Evolutionary conservation across 352 stramenopile species (phyloP), one percentile per base, ranked within the genome.

Genomic region (Aphanomyces stellatus): DNA sequence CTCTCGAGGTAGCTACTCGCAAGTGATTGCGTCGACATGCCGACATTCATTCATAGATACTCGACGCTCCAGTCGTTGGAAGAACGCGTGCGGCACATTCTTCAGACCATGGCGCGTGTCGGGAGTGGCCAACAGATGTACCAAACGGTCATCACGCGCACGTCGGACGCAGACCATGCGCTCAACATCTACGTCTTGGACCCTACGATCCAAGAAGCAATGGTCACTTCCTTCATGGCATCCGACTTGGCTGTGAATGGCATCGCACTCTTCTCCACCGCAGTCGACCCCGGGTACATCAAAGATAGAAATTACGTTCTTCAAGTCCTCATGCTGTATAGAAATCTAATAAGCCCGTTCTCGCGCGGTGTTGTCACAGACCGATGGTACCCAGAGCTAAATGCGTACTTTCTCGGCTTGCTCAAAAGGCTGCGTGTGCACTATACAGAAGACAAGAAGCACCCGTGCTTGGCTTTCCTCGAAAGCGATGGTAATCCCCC

Each of bases 91-190:
- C 59, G 59, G 8, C 59, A 37, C 22, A 56, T 42, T 11, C 24
- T 66, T 2, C 27, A 51, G 46, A 31, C 17, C n/a, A 28, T 66
- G 41, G 41, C 59, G 30, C 27, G 59, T n/a, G 22, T 66, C 25
- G 59, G 59, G 8, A 66, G 59, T 37, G 59, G 59, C n/a, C 59
- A 66, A 28, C 59, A 66, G 24, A 41, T 55, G n/a, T 66, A 66
- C 33, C 59, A 66, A 35, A 42, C 42, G 17, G 22, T 37, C 2
- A 35, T 66, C 4, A 49, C 53, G 15, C 17, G 31, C 11, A 35
- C 27, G 3, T 33, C 31, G 4, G 27, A 35, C 17, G 3, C 25
- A 7, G 24, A 51, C 30, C 6, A 43, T n/a, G 17, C 59, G 27
- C 46, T 66, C 15, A 46, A 66, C 15, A 28, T 66, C 19, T 42